Base-by-base conservation (phyloP, 768 basidiomycete genomes). In the Pholiota molesta region DNA sequence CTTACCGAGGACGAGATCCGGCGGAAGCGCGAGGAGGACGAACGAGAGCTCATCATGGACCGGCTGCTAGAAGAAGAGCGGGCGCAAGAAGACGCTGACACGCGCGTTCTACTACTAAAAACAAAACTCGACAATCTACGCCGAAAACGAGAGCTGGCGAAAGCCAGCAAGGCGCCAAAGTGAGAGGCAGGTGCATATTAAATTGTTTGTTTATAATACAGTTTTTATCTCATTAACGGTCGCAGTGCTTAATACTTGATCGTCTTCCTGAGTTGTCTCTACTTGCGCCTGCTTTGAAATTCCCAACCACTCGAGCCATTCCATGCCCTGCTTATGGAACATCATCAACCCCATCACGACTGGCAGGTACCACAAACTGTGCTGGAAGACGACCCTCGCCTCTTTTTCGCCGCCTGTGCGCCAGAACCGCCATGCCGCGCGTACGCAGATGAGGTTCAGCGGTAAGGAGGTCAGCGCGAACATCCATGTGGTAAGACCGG, bases 341-440 rank as follows among this genome's bases (percentile, higher is more conserved):
- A 99, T 95, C 92, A 96, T 95, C 66, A 99, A 78, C 2, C 88
- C 94, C 63, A 99, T 80, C 6, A 98, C 79, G 6, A 91, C 89
- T 0, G 97, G 97, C 44, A 99, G 73, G 77, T 95, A 95, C 90
- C 95, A 95, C 65, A 99, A 73, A 72, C 88, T 88, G 59, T 90
- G 85, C 66, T 90, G 88, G 69, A 93, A 99, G 19, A 95, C 76
- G 42, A 77, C 77, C 62, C 89, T 83, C 0, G 97, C 97, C 64
- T 89, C 81, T 69, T 90, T 88, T 72, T 94, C 93, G 11, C 86
- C 85, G 29, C 89, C 86, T 6, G 70, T 75, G 51, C 80, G 81
- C 86, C 90, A 94, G 69, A 96, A 98, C 51, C 73, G 76, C 81
- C 83, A 90, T 0, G 95, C 91, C 0, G 88, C 86, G 14, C 82